phyloP scores from a whole-genome alignment of 768 basidiomycete genomes.

The Polyporus arcularius region DNA sequence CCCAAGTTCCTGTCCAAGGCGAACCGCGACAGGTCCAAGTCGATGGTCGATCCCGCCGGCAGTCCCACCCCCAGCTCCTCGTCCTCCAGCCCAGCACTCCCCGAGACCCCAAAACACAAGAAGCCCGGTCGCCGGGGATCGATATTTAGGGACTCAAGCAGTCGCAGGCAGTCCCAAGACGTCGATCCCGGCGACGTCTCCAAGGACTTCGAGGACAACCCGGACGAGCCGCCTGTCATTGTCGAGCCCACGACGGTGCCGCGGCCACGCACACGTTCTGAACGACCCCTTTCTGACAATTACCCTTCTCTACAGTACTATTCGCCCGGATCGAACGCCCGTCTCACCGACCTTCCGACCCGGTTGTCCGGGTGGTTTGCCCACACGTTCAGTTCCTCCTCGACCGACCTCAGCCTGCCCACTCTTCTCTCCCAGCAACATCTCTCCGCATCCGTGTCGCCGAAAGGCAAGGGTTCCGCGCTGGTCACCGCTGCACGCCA shows the following conservation, averaged over 20 bases:
- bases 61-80: constrained; percentile 43
- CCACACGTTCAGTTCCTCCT: constrained; percentile 72
- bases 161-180: constrained; percentile 30
- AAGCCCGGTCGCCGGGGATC: constrained; percentile 28
- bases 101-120: constrained; percentile 30
- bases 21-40: constrained; percentile 60
- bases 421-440: constrained; percentile 53
- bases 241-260: constrained; percentile 61
- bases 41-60: constrained; percentile 42
- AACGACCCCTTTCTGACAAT: constrained; percentile 53
- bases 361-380: constrained; percentile 82
- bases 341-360: constrained; percentile 70
- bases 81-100: constrained; percentile 33
- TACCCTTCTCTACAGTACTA: constrained; percentile 49
- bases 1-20: constrained; percentile 71
- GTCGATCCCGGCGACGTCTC: constrained; percentile 30
- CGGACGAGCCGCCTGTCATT: constrained; percentile 63
- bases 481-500: constrained; percentile 71
- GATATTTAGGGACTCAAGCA: constrained; percentile 22
- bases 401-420: constrained; percentile 72
- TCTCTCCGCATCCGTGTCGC: constrained; percentile 35
- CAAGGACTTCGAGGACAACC: constrained; percentile 36
- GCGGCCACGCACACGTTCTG: constrained; percentile 55
- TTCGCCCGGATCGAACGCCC: constrained; percentile 45
- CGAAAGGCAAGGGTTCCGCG: constrained; percentile 49